Percentiles rank a stretch among this genome's conserved stretches.
Evolutionary conservation across 164 flowering plant species (phyloP).

Genomic region (Macadamia tetraphylla): DNA sequence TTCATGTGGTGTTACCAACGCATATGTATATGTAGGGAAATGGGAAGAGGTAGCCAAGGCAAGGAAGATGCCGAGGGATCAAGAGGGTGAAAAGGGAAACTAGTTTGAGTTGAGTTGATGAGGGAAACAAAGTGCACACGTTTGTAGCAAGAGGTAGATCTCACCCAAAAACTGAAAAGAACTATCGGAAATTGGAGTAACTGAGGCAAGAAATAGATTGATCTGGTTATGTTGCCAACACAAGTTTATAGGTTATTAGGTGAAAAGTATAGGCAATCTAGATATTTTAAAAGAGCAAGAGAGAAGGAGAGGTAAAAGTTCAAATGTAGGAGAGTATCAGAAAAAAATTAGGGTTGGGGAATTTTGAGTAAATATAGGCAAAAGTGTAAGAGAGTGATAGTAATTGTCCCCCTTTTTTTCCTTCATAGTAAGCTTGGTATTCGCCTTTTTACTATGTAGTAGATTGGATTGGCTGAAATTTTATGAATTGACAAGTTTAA

Average conservation of each 20-base stretch:
- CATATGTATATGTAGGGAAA: slow-evolving; percentile 86
- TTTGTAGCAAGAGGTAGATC: slow-evolving; percentile 68
- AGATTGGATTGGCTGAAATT: too few relatives aligned
- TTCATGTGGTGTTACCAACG: slow-evolving; percentile 64
- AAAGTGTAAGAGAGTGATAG: too few relatives aligned
- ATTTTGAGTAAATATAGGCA: too few relatives aligned
- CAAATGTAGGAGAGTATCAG: too few relatives aligned
- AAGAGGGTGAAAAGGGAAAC: slow-evolving; percentile 80
- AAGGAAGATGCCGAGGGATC: slow-evolving; percentile 70
- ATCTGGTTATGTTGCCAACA: slow-evolving; percentile 77
- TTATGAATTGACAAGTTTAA: too few relatives aligned
- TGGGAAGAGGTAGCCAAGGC: slow-evolving; percentile 78
- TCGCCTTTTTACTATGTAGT: too few relatives aligned
- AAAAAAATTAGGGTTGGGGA: too few relatives aligned
- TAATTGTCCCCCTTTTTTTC: too few relatives aligned
- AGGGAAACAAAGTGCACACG: slow-evolving; percentile 70
- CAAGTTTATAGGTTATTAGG: slow-evolving; percentile 24
- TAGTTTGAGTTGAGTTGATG: slow-evolving; percentile 97
- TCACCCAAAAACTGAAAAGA: slow-evolving; percentile 44
- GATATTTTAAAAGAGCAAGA: too few relatives aligned
- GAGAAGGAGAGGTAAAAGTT: too few relatives aligned
- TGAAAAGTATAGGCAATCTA: too few relatives aligned
- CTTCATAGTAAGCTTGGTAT: too few relatives aligned
- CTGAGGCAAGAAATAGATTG: slow-evolving; percentile 61
- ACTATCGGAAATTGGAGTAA: slow-evolving; percentile 65